Conservation (phyloP, 108 stramenopile genomes). For the Ochromonas danica region DNA sequence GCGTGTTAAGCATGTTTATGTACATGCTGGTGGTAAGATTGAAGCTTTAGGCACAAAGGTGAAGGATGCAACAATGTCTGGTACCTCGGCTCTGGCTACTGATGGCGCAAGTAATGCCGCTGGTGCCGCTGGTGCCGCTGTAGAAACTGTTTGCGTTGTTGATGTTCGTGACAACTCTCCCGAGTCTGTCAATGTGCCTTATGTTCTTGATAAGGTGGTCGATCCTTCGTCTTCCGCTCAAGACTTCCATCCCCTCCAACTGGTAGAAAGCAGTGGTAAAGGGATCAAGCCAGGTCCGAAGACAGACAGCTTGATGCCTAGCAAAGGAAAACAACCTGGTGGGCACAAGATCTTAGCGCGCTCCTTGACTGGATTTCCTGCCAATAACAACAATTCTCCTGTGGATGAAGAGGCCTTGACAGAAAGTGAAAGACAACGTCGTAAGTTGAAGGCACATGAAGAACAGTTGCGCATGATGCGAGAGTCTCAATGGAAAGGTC, state of each 20-base stretch:
- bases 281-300: background rate
- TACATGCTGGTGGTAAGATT: conserved; percentile 77
- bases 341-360: background rate
- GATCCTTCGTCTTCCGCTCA: background rate
- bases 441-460: conserved; percentile 52
- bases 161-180: conserved; percentile 66
- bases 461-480: conserved; percentile 26
- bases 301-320: background rate
- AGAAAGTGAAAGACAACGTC: conserved; percentile 64
- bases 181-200: background rate
- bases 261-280: background rate
- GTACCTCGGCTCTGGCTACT: conserved; percentile 20
- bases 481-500: conserved; percentile 41
- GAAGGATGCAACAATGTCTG: conserved; percentile 33
- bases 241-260: background rate
- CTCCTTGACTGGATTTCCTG: background rate
- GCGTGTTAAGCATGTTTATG: conserved; percentile 71
- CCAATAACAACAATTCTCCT: background rate
- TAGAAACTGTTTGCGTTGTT: conserved; percentile 72
- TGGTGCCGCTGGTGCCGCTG: conserved; percentile 34
- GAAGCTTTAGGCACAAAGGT: conserved; percentile 72
- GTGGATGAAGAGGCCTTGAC: conserved; percentile 43
- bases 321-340: background rate
- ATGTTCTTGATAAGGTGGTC: background rate
- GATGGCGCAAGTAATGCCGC: conserved; percentile 31